Evolutionary conservation across 2,329 filamentous ascomycete genomes (phyloP).

Genomic region (Xylariomycetidae sp.): DNA sequence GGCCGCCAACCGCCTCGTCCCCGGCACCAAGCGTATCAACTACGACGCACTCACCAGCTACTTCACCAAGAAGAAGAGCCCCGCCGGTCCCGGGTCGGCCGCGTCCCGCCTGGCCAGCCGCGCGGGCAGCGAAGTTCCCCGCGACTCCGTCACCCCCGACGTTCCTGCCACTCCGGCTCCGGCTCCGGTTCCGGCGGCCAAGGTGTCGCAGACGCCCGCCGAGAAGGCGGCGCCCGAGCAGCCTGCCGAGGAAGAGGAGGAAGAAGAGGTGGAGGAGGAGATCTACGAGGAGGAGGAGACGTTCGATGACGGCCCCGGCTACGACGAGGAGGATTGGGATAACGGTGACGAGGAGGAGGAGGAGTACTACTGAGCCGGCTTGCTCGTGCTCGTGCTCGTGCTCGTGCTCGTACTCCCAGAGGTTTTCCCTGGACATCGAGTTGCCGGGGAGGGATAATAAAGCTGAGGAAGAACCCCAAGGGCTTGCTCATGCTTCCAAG

Average conservation of each 20-base stretch:
- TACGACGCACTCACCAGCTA: slow-evolving; percentile 58
- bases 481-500: no score
- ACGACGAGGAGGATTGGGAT: slow-evolving; percentile 26
- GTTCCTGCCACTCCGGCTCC: no score
- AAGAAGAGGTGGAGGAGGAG: slow-evolving; percentile 30
- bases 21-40: slow-evolving; percentile 68
- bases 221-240: slow-evolving; percentile 31
- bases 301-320: slow-evolving; percentile 8
- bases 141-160: no score
- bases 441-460: no score
- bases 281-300: slow-evolving; percentile 21
- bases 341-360: slow-evolving; percentile 24
- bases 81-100: slow-evolving; percentile 43
- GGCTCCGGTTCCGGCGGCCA: slow-evolving; percentile 14
- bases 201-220: slow-evolving; percentile 27
- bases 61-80: slow-evolving; percentile 42
- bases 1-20: slow-evolving; percentile 58
- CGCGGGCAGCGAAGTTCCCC: slow-evolving; percentile 29
- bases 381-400: no score
- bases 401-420: no score
- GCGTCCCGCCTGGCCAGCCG: slow-evolving; percentile 31
- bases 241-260: slow-evolving; percentile 26
- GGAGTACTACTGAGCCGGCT: slow-evolving; percentile 5
- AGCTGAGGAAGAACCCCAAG: no score
- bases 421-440: no score